Evolutionary conservation across 225 moss, liverwort and hornwort genomes (phyloP), one percentile per base, ranked within the genome.

Genomic region (Asterella californica): DNA sequence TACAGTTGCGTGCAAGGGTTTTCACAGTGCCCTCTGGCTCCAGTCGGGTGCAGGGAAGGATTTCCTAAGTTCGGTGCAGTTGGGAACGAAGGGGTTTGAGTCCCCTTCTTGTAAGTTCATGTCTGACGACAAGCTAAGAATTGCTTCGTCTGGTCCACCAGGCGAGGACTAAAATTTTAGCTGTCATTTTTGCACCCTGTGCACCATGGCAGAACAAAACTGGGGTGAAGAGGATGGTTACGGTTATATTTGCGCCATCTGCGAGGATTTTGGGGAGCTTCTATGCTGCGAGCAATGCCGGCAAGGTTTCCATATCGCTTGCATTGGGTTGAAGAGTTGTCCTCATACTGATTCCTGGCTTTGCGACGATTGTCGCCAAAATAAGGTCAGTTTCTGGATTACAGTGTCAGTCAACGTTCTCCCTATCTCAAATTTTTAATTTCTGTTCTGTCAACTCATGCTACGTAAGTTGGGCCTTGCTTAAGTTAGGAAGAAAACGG

Each of bases 251-350:
- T 92, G 92, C 78, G 78, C 85, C 74, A 68, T 92, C 62, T 92
- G 92, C 82, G 83, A 84, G 47, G 92, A 92, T 80, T 92, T 90
- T 83, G 88, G 92, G 25, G 89, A 90, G 88, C 83, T 92, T 15
- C 83, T 92, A 22, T 89, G 90, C 72, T 90, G 92, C 67, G 92
- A 92, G 77, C 88, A 85, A 75, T 92, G 90, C 72, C 81, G 85
- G 15, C 88, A 90, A 61, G 84, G 85, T 50, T 92, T 92, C 76
- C 92, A 92, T 81, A 82, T 90, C 81, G 81, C 90, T 61, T 92
- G 92, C 75, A 74, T 92, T 48, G 92, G 89, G 32, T 72, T 92
- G 47, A 84, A 85, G 52, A 76, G 85, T 65, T 88, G 80, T 74
- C 92, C 90, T 5, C 82, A 82, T 38, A 49, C 75, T 52, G 90